These are phyloP conservation scores for Wickerhamiella cacticola DNA, from an alignment of 805 yeast species.

Conservation along the genomic window DNA sequence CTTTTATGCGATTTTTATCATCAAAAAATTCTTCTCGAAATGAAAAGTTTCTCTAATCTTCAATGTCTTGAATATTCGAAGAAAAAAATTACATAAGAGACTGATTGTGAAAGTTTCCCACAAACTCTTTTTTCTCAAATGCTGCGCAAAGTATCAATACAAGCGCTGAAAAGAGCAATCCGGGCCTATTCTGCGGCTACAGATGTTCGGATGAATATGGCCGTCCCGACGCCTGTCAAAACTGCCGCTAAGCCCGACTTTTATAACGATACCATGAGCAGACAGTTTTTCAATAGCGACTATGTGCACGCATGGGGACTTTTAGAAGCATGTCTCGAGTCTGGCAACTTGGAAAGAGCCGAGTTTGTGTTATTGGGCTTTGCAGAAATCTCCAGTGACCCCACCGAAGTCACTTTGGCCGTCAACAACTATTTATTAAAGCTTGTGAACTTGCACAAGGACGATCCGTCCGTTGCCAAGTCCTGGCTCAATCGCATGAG, in stretches of 20 bases:
- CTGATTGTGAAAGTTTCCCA: not conserved
- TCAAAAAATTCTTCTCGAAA: no score
- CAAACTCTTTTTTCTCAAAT: not conserved
- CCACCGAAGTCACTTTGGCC: slow-evolving; percentile 47
- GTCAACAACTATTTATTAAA: slow-evolving; percentile 49
- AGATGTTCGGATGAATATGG: not conserved
- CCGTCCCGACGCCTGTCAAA: not conserved
- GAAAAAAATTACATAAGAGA: slow-evolving; percentile 1
- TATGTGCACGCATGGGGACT: slow-evolving; percentile 53
- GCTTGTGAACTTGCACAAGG: slow-evolving; percentile 33
- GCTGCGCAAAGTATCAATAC: not conserved
- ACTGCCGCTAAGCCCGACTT: not conserved
- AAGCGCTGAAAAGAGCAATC: not conserved
- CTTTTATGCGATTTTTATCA: no score
- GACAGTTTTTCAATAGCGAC: slow-evolving; percentile 36
- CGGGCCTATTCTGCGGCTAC: not conserved
- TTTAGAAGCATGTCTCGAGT: slow-evolving; percentile 62
- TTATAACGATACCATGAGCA: not conserved
- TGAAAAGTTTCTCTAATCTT: no score
- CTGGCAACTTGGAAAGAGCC: slow-evolving; percentile 58
- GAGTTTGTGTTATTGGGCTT: slow-evolving; percentile 53
- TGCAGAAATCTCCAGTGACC: slow-evolving; percentile 35
- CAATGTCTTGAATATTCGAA: no score
- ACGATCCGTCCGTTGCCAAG: slow-evolving; percentile 35
- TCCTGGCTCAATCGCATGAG: slow-evolving; percentile 31